Base-by-base conservation (phyloP, 129 eudicot species). In the Arctium minus region DNA sequence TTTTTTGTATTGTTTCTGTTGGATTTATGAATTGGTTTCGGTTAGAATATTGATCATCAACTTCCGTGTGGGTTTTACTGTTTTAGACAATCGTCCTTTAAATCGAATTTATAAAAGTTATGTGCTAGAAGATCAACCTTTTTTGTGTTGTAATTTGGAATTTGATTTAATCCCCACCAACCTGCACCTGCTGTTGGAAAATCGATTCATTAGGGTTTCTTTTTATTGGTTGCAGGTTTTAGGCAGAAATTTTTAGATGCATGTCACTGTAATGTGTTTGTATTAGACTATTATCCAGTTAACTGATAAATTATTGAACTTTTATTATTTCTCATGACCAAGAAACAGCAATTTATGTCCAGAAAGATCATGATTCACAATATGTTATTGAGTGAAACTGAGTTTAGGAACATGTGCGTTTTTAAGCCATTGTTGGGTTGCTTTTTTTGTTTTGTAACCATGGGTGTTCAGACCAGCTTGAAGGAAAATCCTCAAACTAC, bases 81-180 rank as follows among this genome's bases (percentile, higher is more conserved):
- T 8, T 71, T 18, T 42, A 22, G 22, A 33, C 1, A 68, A 79
- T 76, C 48, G 38, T 31, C 27, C 33, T 36, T 9, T 53, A 76
- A 33, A 33, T 42, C 33, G 77, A 36, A n/a, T 35, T 1, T 17
- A 17, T 15, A 50, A 68, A 13, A 70, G 33, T 56, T 48, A 42
- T 75, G 64, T 31, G 37, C 3, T 46, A 76, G 70, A 83, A 76
- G 46, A 69, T 83, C 64, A 36, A 83, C 10, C 73, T 83, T 76
- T 83, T 82, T 33, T 82, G 72, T 2, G 22, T 12, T 36, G 69
- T 22, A 50, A 32, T 78, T 46, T 46, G 10, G 56, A 60, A 60
- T n/a, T 60, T 6, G 68, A 18, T 60, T 60, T 60, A 60, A 60
- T 60, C 8, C 68, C 2, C 9, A 60, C 68, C 29, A 17, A 60